Evolutionary conservation across 495 filamentous ascomycete genomes (phyloP), one percentile per base, ranked within the genome.

Genomic region (Penicillium turbatum): DNA sequence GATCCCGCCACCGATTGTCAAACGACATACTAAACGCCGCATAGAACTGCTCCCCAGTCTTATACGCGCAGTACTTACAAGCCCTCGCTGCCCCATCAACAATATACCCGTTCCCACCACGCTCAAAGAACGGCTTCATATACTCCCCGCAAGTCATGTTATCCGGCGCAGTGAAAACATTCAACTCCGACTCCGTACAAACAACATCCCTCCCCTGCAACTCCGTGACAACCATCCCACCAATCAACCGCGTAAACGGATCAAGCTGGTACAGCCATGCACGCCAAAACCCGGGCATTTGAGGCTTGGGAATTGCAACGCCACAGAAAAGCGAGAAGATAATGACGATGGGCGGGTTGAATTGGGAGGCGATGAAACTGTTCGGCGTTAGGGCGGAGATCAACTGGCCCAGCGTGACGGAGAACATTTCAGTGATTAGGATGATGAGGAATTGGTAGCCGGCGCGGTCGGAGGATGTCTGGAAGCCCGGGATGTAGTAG

Each of bases 381-480:
- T 75, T 81, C 0, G 88, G 87, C 0, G 88, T 89, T 17, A 88
- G 64, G 0, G 88, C 82, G 0, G 86, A 79, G 17, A 91, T 73
- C 41, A 79, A 77, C 55, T 91, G 87, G 15, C 77, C 88, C 24
- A 90, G 65, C 0, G 84, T 85, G 36, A 90, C 84, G n/a, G 83
- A 80, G 67, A 91, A 90, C 19, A 90, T 61, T 59, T 91, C 87
- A 2, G 83, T 87, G 64, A 90, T 80, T 9, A 91, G 74, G 40
- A 92, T 74, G 69, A 93, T 88, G 69, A 92, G 71, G 75, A 92
- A 91, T 59, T 90, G 86, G 66, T 90, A 91, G 0, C 89, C 89
- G 0, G 89, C 84, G 5, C 88, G 80, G 12, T 65, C 69, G 1
- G 81, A 57, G 3, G 71, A 76, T 8, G 67, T 46, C 39, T 80